phyloP scores from a whole-genome alignment of 2,329 filamentous ascomycete species.

The Stachybotrys echinatus region DNA sequence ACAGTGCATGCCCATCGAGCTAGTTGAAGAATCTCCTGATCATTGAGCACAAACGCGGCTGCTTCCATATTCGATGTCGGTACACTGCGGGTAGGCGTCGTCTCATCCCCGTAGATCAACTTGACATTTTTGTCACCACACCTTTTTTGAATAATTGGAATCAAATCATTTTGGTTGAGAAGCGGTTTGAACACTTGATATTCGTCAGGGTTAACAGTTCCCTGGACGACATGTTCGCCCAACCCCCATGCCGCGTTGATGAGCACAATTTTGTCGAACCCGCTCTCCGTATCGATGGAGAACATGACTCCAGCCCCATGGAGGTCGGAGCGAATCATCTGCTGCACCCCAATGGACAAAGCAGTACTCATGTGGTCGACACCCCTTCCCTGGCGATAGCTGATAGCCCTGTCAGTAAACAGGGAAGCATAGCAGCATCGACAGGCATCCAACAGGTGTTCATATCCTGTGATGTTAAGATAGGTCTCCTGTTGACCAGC shows the following conservation, averaged over 20 bases:
- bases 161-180: conserved; percentile 13
- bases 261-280: conserved; percentile 31
- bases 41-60: conserved; percentile 22
- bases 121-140: conserved; percentile 26
- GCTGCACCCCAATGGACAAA: conserved; percentile 21
- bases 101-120: conserved; percentile 24
- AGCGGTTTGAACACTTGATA: conserved; percentile 33
- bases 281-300: conserved; percentile 32
- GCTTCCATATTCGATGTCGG: conserved; percentile 29
- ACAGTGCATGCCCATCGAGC: conserved; percentile 27
- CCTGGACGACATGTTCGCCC: conserved; percentile 31
- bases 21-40: conserved; percentile 27
- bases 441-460: conserved; percentile 25
- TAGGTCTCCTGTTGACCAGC: conserved; percentile 31
- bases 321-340: conserved; percentile 25
- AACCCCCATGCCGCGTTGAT: conserved; percentile 31
- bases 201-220: conserved; percentile 30
- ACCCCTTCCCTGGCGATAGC: conserved; percentile 22
- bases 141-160: conserved; percentile 28
- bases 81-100: conserved; percentile 24
- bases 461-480: conserved; percentile 26
- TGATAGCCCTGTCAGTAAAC: conserved; percentile 31
- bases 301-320: conserved; percentile 33
- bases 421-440: conserved; percentile 31
- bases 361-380: conserved; percentile 19